phyloP scores from a whole-genome alignment of 2,329 filamentous ascomycete genomes.

The Ophiostoma sp. region DNA sequence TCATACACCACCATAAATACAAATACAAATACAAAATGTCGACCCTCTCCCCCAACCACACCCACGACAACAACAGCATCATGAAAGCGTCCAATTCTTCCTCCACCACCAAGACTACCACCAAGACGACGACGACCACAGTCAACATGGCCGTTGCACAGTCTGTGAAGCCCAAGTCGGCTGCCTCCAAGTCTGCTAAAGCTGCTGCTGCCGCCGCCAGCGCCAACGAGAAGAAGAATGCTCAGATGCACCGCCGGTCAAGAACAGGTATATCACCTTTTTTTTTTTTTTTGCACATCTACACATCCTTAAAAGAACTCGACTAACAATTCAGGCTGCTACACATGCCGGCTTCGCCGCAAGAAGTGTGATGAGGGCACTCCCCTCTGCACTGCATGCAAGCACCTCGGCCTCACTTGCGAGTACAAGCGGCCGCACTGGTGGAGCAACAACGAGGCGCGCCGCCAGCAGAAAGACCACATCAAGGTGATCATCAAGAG shows the following conservation, averaged over 20 bases:
- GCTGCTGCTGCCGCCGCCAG: slow-evolving; percentile 33
- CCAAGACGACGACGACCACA: slow-evolving; percentile 29
- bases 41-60: slow-evolving; percentile 57
- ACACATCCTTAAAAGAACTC: neutral
- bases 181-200: slow-evolving; percentile 39
- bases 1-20: slow-evolving; percentile 26
- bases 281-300: neutral
- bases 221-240: slow-evolving; percentile 54
- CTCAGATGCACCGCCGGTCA: slow-evolving; percentile 89
- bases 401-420: slow-evolving; percentile 73
- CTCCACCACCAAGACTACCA: slow-evolving; percentile 24
- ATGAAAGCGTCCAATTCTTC: slow-evolving; percentile 31
- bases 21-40: slow-evolving; percentile 54
- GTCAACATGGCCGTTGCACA: slow-evolving; percentile 59
- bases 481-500: slow-evolving; percentile 98
- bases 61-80: slow-evolving; percentile 37
- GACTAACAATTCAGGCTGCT: slow-evolving; percentile 46
- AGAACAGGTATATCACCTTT: slow-evolving; percentile 64
- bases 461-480: slow-evolving; percentile 80
- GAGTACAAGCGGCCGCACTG: slow-evolving; percentile 96
- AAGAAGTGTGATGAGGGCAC: slow-evolving; percentile 66
- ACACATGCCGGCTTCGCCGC: slow-evolving; percentile 60
- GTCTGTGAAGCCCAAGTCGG: slow-evolving; percentile 53
- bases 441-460: slow-evolving; percentile 91
- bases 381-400: slow-evolving; percentile 60